A percentile compares a stretch with the other conserved stretches of the same genome.
phyloP scores from a whole-genome alignment of 768 basidiomycete genomes.

The Lentinus brumalis region DNA sequence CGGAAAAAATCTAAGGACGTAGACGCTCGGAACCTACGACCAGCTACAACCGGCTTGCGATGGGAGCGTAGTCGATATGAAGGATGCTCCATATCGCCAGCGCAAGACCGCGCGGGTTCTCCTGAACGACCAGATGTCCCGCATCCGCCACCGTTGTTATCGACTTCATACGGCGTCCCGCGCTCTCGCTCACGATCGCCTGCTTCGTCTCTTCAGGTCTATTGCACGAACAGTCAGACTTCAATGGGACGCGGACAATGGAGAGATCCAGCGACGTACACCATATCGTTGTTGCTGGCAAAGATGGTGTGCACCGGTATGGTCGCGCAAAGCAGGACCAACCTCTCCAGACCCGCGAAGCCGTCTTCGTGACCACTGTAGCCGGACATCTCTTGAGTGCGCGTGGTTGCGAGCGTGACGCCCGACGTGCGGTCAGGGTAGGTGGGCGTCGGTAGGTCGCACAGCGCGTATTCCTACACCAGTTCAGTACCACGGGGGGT shows the following conservation, averaged over 20 bases:
- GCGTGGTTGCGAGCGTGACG: slow-evolving; percentile 26
- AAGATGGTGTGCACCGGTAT: slow-evolving; percentile 25
- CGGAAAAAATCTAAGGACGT: too few relatives aligned
- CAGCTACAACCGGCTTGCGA: too few relatives aligned
- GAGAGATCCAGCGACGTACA: neutral
- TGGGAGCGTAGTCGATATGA: neutral
- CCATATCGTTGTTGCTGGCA: slow-evolving; percentile 3
- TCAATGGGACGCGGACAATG: neutral
- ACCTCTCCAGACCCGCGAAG: slow-evolving; percentile 1
- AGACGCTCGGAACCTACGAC: too few relatives aligned
- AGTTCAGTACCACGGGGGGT: neutral
- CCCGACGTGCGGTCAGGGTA: slow-evolving; percentile 26
- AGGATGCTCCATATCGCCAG: slow-evolving; percentile 7
- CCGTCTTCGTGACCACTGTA: slow-evolving; percentile 18
- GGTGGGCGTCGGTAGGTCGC: slow-evolving; percentile 22
- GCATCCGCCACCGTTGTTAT: neutral
- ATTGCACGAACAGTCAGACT: neutral
- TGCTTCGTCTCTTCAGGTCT: neutral
- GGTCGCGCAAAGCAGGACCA: slow-evolving; percentile 9
- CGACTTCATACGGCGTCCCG: neutral
- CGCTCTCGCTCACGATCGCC: neutral
- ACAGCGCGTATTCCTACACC: slow-evolving; percentile 11
- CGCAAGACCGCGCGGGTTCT: slow-evolving; percentile 1
- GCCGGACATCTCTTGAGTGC: slow-evolving; percentile 21
- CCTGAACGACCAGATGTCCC: slow-evolving; percentile 9